phyloP scores from a whole-genome alignment of 441 rosid genomes.

The Eruca vesicaria region DNA sequence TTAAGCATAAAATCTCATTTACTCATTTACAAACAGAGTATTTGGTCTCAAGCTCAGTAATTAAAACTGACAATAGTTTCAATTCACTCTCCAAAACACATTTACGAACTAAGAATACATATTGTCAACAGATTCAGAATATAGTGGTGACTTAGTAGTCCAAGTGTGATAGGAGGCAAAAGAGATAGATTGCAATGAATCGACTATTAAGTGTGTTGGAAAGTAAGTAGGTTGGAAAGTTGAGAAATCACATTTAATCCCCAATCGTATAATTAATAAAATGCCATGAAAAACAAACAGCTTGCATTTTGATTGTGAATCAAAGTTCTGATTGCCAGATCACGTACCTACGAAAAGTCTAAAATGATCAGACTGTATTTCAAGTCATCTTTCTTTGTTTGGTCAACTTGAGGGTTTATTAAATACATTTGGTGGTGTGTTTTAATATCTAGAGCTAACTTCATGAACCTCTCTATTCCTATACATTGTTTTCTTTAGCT shows the following conservation, averaged over 20 bases:
- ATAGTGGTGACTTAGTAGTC: no score
- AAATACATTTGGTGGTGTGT: not conserved
- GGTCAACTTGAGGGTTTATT: not conserved
- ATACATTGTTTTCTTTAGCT: not conserved
- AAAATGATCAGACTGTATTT: not conserved
- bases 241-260: not conserved
- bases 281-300: not conserved
- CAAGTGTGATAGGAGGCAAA: no score
- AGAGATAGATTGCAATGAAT: no score
- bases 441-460: not conserved
- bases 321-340: not conserved
- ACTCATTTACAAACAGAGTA: no score
- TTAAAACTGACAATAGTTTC: no score
- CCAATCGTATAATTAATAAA: not conserved
- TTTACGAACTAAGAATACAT: no score
- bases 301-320: not conserved
- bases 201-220: no score
- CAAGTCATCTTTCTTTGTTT: not conserved
- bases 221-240: not conserved
- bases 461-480: not conserved
- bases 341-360: no score
- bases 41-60: no score
- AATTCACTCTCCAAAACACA: no score
- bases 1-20: no score
- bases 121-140: no score